Conservation (phyloP, 2,329 filamentous ascomycete genomes). For the Plenodomus tracheiphilus region DNA sequence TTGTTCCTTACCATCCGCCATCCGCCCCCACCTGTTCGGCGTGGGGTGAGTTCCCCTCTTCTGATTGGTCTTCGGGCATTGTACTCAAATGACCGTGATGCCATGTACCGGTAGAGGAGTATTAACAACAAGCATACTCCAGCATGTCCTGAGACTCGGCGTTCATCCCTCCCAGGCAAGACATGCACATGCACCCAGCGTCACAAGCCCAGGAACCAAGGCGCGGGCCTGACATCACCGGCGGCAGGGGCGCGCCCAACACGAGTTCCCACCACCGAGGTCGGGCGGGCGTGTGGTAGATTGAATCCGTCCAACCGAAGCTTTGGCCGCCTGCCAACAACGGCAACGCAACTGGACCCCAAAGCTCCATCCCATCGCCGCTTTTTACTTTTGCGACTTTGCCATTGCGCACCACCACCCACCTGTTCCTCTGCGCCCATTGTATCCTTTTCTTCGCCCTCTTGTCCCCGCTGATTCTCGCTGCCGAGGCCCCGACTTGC, state of each 20-base stretch:
- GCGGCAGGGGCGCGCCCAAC: neutral
- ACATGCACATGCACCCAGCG: neutral
- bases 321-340: slow-evolving; percentile 12
- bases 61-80: neutral
- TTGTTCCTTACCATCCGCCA: too few species aligned
- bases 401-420: slow-evolving; percentile 1
- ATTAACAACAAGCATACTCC: too few species aligned
- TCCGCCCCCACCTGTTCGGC: neutral
- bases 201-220: neutral
- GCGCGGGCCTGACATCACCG: neutral
- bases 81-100: too few species aligned
- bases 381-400: neutral
- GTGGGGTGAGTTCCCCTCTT: neutral
- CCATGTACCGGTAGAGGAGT: neutral
- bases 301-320: slow-evolving; percentile 13
- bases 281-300: slow-evolving; percentile 8
- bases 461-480: slow-evolving; percentile 8
- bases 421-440: slow-evolving; percentile 12
- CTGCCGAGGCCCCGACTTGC: slow-evolving; percentile 12
- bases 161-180: neutral
- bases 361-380: slow-evolving; percentile 12
- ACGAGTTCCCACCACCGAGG: neutral
- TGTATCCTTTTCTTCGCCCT: slow-evolving; percentile 12
- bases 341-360: slow-evolving; percentile 6
- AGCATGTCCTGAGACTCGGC: too few species aligned